Conservation (phyloP, 2,329 filamentous ascomycete genomes). For the Cordyceps cateniannulata region DNA sequence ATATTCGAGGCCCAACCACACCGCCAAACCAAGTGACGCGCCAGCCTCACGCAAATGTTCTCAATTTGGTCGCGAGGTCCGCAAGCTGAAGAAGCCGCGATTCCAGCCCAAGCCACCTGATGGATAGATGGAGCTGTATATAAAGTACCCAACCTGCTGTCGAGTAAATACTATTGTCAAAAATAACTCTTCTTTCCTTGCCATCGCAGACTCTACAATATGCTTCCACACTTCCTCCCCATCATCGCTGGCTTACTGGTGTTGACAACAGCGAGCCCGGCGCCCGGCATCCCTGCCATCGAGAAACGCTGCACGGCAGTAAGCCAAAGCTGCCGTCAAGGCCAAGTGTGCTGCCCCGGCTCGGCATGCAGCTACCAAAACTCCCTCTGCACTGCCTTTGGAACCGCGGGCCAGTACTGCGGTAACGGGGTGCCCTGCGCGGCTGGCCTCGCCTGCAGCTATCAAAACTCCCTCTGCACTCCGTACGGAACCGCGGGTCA, state of each 20-base stretch:
- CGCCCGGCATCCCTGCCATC: neutral
- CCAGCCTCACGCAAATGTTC: neutral
- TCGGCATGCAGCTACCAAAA: neutral
- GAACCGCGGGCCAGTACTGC: conserved; percentile 38
- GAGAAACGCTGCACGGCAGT: neutral
- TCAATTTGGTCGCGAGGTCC: neutral
- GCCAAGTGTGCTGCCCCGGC: neutral
- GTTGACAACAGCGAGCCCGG: neutral
- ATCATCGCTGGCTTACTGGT: neutral
- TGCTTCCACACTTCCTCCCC: neutral
- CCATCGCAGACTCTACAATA: neutral
- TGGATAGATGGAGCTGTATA: neutral
- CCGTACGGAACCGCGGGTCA: neutral
- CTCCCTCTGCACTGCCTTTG: conserved; percentile 29
- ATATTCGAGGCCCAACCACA: no score
- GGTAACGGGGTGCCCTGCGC: conserved; percentile 24
- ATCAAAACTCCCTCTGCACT: conserved; percentile 2
- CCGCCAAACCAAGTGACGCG: neutral
- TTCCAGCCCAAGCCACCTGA: neutral
- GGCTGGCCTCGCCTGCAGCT: neutral
- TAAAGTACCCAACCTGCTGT: neutral
- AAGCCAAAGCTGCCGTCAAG: neutral
- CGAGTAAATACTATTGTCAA: neutral
- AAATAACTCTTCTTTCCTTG: neutral
- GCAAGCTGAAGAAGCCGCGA: neutral